Conservation (phyloP, 2,329 filamentous ascomycete species). For the Eutypa lata region DNA sequence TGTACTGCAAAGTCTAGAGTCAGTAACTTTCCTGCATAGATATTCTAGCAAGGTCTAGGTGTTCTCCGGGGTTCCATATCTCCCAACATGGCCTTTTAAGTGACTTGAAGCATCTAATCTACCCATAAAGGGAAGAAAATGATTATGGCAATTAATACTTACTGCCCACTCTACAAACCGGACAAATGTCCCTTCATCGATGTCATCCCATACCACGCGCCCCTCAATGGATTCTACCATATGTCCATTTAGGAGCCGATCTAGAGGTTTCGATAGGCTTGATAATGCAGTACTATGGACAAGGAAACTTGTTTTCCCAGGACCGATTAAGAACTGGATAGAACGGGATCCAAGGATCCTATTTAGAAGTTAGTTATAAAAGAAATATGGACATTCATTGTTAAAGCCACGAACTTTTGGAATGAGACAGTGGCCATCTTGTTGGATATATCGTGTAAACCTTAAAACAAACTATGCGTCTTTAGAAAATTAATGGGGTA, state of each 20-base stretch:
- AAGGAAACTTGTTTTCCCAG: background rate
- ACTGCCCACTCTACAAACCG: slow-evolving; percentile 10
- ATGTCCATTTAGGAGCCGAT: slow-evolving; percentile 6
- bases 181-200: slow-evolving; percentile 11
- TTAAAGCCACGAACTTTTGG: background rate
- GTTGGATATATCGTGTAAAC: too few relatives aligned
- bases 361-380: background rate
- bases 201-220: slow-evolving; percentile 10
- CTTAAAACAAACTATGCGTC: too few relatives aligned
- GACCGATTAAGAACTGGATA: background rate
- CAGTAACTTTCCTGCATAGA: too few relatives aligned
- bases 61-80: too few relatives aligned
- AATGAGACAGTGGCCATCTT: background rate
- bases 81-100: too few relatives aligned
- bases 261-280: slow-evolving; percentile 6
- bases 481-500: too few relatives aligned
- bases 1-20: too few relatives aligned
- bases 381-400: background rate
- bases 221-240: slow-evolving; percentile 8
- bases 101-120: too few relatives aligned
- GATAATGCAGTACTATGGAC: background rate
- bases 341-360: background rate
- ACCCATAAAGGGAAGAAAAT: background rate
- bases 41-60: too few relatives aligned
- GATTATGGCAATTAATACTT: background rate